Percentiles rank a stretch among this genome's conserved stretches.
Conservation (phyloP, 2,329 filamentous ascomycete species). For the Malbranchea zuffiana region DNA sequence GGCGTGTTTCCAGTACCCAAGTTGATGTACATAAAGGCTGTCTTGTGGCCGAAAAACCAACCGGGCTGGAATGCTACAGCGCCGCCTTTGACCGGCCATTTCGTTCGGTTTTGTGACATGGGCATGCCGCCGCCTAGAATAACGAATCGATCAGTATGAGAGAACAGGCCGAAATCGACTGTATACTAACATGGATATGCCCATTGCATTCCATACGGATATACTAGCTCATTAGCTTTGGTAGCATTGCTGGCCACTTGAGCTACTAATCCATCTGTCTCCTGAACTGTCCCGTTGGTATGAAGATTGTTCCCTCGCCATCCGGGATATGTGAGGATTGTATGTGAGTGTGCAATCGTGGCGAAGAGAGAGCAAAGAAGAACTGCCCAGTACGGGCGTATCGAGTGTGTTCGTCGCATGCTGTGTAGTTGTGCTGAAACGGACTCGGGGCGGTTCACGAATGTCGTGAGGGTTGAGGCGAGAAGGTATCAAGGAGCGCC, state of each 20-base stretch:
- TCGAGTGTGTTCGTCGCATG: constrained; percentile 22
- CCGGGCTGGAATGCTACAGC: constrained; percentile 85
- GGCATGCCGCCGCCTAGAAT: constrained; percentile 68
- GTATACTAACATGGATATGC: constrained; percentile 71
- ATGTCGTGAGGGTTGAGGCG: not conserved
- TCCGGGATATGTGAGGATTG: constrained; percentile 74
- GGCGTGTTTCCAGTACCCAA: constrained; percentile 75
- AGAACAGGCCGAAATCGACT: not conserved
- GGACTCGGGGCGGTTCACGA: too few species aligned
- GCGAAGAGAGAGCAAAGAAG: constrained; percentile 27
- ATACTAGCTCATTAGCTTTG: constrained; percentile 33
- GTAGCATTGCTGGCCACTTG: constrained; percentile 37
- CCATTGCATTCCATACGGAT: constrained; percentile 90
- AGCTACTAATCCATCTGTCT: constrained; percentile 35
- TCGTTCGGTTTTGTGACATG: constrained; percentile 70
- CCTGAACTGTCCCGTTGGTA: constrained; percentile 52
- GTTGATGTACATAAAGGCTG: constrained; percentile 81
- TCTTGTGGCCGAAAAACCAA: constrained; percentile 84
- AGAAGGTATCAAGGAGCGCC: too few species aligned
- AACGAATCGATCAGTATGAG: constrained; percentile 2
- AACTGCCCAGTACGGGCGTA: constrained; percentile 22
- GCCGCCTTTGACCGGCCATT: constrained; percentile 80
- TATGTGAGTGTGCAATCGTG: constrained; percentile 46
- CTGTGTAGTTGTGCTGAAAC: constrained; percentile 12
- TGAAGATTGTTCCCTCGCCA: constrained; percentile 80